Evolutionary conservation across 768 basidiomycete genomes (phyloP), one percentile per base, ranked within the genome.

Genomic region (Termitomyces sp.): DNA sequence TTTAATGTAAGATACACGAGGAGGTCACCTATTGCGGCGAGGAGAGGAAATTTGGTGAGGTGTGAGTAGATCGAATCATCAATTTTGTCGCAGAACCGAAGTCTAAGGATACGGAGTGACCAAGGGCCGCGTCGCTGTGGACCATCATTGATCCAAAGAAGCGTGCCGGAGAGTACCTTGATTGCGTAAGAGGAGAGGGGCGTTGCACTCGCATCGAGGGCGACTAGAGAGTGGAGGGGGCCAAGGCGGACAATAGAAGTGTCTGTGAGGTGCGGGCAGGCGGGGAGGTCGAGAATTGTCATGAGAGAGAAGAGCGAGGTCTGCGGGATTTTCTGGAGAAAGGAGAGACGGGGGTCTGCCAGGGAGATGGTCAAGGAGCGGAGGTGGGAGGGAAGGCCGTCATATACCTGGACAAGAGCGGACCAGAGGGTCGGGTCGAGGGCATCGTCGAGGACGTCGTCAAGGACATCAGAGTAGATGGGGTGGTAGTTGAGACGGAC

Each of bases 381-480:
- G 54, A 83, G 72, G 45, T 34, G 54, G 0, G 67, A 34, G 0
- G 90, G 87, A 7, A 90, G 76, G 34, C 68, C 57, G 62, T 79
- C 64, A 71, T 84, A 84, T 31, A 89, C 63, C 63, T 89, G 90
- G 5, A 80, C 73, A 42, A 92, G 56, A 19, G 79, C 72, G 0
- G 78, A 82, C 87, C 89, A 90, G 14, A 87, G 69, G 11, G 77
- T 72, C 2, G 89, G 86, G 61, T 87, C 81, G 1, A 80, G 66
- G n/a, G 80, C 65, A 46, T 79, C 64, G 53, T 76, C 70, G 1
- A 80, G 66, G 17, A 80, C 65, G 45, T 78, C 64, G 53, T 76
- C 70, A 12, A 62, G 51, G 6, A 63, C 60, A 64, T 31, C 77
- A 73, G 43, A 62, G 58, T 59, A 31, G 31, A 57, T 65, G 27